Evolutionary conservation across 441 rosid genomes (phyloP), one percentile per base, ranked within the genome.

Genomic region (Adansonia gregorii): DNA sequence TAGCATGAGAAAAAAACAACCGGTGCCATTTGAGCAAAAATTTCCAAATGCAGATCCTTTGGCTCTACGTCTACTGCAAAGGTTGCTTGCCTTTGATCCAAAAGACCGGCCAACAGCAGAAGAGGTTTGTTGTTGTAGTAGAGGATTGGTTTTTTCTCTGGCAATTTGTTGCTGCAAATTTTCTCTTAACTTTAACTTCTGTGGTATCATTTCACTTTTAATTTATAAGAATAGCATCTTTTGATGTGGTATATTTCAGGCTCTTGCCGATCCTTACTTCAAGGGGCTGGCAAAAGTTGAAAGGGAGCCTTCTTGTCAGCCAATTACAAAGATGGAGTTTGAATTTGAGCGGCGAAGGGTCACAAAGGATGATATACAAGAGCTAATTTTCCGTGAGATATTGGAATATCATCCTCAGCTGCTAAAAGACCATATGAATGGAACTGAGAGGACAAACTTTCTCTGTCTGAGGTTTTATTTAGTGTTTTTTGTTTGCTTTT

Each of bases 271-370:
- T 87, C 95, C 97, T 79, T 95, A 95, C 85, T 94, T 95, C 75
- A 94, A 89, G 87, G 97, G 99, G 64, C 80, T 94, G 79, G 86
- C 97, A 45, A 92, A 80, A 85, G 85, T 92, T 63, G 98, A 95
- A 79, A 91, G 95, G 79, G 99, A 95, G 81, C 99, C 97, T 75
- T 95, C 97, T 43, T 90, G 92, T 83, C 97, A 91, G 60, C 97
- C 98, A 74, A 92, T 94, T 76, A 86, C 97, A 11, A 95, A 94
- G 84, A 91, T 94, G 95, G 98, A 91, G 79, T 95, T 95, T 75
- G 99, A 94, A 83, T 95, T 95, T 75, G 99, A 95, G 89, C 94
- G 97, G 77, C 84, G 97, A 64, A 92, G 93, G 79, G 95, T 94
- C 61, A 91, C 97, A 31, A 95, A 94, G 82, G 98, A 94, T 74